phyloP scores from a whole-genome alignment of 345 rosid genomes.

The Brassica rapa region DNA sequence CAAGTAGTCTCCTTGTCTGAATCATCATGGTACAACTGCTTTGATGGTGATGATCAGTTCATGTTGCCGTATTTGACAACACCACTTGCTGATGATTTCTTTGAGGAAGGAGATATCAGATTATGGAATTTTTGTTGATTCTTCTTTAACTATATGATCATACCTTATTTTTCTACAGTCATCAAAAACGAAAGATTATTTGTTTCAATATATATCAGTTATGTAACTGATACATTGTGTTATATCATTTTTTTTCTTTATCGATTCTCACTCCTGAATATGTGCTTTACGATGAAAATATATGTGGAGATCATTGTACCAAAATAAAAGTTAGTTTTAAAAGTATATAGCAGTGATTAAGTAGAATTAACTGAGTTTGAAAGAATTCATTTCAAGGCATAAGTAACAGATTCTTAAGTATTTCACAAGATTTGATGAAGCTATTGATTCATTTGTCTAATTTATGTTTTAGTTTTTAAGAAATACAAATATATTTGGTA shows the following conservation, averaged over 20 bases:
- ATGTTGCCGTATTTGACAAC: constrained; percentile 45
- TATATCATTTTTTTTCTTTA: not conserved
- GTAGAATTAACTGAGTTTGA: not conserved
- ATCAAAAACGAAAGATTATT: not conserved
- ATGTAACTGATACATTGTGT: constrained; percentile 24
- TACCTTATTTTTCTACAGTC: constrained; percentile 16
- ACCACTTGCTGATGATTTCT: constrained; percentile 53
- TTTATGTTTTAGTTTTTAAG: not conserved
- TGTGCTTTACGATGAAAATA: not conserved
- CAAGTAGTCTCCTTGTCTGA: constrained; percentile 45
- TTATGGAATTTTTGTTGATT: constrained; percentile 80
- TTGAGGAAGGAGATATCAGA: constrained; percentile 68
- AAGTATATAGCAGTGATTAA: not conserved
- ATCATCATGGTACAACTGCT: constrained; percentile 53
- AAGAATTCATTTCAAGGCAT: not conserved
- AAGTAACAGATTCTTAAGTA: not conserved
- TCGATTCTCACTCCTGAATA: constrained; percentile 9
- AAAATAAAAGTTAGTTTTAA: constrained; percentile 3
- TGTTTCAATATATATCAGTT: constrained; percentile 30
- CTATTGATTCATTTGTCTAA: not conserved
- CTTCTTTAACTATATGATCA: not conserved
- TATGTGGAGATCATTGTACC: constrained; percentile 22
- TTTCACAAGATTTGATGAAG: not conserved
- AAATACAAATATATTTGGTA: not conserved
- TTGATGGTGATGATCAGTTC: constrained; percentile 60